Percentiles rank a stretch among this genome's conserved stretches.
Conservation (phyloP, 192 early-diverging fungal genomes). For the Ambispora gerdemannii region DNA sequence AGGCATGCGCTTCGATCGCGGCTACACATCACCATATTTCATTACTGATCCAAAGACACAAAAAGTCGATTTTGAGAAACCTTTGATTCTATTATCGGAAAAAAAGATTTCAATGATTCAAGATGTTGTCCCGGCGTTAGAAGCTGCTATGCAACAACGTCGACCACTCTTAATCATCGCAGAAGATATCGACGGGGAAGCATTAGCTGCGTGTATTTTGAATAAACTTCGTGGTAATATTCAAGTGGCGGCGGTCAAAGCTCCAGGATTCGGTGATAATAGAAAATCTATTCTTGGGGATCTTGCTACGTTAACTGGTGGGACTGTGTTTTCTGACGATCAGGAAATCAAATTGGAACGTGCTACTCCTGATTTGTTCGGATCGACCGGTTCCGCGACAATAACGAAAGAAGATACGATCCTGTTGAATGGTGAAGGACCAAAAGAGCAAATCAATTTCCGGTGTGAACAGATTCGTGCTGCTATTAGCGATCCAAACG, state of each 20-base stretch:
- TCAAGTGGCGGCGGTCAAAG: slow-evolving; percentile 96
- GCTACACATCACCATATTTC: slow-evolving; percentile 99
- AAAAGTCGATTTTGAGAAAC: slow-evolving; percentile 99
- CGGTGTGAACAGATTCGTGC: slow-evolving; percentile 97
- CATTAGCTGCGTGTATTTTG: slow-evolving; percentile 97
- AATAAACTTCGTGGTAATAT: slow-evolving; percentile 99
- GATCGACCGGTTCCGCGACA: slow-evolving; percentile 81
- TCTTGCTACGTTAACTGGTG: slow-evolving; percentile 94
- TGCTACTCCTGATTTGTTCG: slow-evolving; percentile 86
- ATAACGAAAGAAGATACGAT: slow-evolving; percentile 99
- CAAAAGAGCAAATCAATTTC: slow-evolving; percentile 84
- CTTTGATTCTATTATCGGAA: slow-evolving; percentile 95
- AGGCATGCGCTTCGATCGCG: slow-evolving; percentile 99
- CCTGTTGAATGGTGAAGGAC: slow-evolving; percentile 92
- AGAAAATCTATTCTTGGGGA: slow-evolving; percentile 98
- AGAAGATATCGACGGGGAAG: slow-evolving; percentile 99
- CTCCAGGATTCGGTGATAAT: slow-evolving; percentile 99
- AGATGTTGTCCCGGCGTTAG: slow-evolving; percentile 95
- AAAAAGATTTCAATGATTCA: slow-evolving; percentile 96
- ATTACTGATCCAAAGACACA: slow-evolving; percentile 98
- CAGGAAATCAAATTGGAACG: slow-evolving; percentile 96
- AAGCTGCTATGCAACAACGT: slow-evolving; percentile 89
- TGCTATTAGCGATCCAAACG: slow-evolving; percentile 72
- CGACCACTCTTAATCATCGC: slow-evolving; percentile 97
- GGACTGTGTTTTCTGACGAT: slow-evolving; percentile 96